Conservation (phyloP, 169 alveolate species). For the Cryptosporidium sp. region DNA sequence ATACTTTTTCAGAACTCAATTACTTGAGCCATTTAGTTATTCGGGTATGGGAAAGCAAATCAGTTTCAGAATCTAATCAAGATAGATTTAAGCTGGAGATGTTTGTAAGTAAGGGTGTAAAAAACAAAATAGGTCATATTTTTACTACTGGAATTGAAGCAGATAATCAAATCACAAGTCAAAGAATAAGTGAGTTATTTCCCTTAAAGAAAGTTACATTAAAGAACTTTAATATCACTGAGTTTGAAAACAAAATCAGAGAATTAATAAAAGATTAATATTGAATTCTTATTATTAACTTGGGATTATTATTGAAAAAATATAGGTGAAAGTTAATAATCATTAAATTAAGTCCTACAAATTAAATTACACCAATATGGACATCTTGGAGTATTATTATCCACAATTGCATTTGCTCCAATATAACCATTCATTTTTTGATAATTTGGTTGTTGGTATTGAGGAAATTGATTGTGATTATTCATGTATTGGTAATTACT, state of each 20-base stretch:
- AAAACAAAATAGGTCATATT: constrained; percentile 79
- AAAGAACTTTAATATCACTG: constrained; percentile 2
- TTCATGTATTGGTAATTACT: background rate
- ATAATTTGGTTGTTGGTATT: background rate
- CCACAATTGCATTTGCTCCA: background rate
- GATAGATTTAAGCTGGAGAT: constrained; percentile 83
- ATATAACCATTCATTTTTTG: background rate
- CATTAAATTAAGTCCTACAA: constrained; percentile 14
- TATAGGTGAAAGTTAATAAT: constrained; percentile 6
- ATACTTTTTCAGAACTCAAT: constrained; percentile 83
- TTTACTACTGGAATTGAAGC: background rate
- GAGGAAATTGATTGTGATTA: background rate
- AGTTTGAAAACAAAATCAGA: constrained; percentile 25
- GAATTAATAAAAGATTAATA: background rate
- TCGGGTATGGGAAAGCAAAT: constrained; percentile 86
- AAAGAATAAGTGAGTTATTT: background rate
- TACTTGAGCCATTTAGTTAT: constrained; percentile 87
- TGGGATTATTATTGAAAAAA: no score
- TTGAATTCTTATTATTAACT: background rate
- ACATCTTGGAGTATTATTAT: constrained; percentile 41
- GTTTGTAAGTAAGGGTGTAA: constrained; percentile 87
- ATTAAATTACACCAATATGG: constrained; percentile 59
- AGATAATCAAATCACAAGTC: background rate
- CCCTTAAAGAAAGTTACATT: constrained; percentile 9
- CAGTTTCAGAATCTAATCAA: constrained; percentile 34